These are phyloP conservation scores for Leucoagaricus sp. DNA, from an alignment of 1,284 basidiomycete genomes.

Conservation along the genomic window DNA sequence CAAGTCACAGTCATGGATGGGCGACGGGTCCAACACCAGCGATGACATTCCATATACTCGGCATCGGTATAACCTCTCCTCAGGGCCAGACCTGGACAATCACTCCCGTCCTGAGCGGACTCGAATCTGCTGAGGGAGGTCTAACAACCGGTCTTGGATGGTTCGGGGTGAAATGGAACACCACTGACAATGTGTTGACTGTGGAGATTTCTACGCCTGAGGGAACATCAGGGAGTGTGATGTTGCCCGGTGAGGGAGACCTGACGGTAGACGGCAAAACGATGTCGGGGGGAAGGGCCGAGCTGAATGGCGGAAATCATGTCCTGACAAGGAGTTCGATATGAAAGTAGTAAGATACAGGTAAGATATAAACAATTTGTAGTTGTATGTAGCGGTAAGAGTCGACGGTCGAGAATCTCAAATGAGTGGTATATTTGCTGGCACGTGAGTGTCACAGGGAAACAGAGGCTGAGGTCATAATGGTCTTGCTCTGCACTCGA, in stretches of 20 bases:
- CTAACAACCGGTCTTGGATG: slow-evolving; percentile 45
- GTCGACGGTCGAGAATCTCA: background rate
- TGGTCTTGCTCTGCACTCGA: background rate
- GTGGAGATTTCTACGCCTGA: slow-evolving; percentile 2
- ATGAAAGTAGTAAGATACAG: background rate
- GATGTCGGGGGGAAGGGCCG: background rate
- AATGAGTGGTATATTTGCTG: too few relatives aligned
- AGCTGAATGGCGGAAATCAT: slow-evolving; percentile 7
- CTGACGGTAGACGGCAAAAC: background rate
- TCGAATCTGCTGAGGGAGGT: slow-evolving; percentile 40
- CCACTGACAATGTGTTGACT: slow-evolving; percentile 2
- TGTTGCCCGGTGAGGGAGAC: slow-evolving; percentile 6
- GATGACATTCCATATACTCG: slow-evolving; percentile 45
- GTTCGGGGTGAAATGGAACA: slow-evolving; percentile 42
- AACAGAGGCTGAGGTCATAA: slow-evolving; percentile 6
- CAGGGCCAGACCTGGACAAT: slow-evolving; percentile 41
- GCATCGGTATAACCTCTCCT: slow-evolving; percentile 38
- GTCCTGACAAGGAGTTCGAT: background rate
- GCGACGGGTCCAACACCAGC: slow-evolving; percentile 46
- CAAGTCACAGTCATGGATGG: slow-evolving; percentile 48
- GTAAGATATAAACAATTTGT: background rate
- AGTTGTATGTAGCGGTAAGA: slow-evolving; percentile 18
- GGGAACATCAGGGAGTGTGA: slow-evolving; percentile 9
- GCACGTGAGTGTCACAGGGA: slow-evolving; percentile 6
- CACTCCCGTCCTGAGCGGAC: slow-evolving; percentile 37